Conservation (phyloP, 495 filamentous ascomycete genomes). For the Aspergillus hancockii region DNA sequence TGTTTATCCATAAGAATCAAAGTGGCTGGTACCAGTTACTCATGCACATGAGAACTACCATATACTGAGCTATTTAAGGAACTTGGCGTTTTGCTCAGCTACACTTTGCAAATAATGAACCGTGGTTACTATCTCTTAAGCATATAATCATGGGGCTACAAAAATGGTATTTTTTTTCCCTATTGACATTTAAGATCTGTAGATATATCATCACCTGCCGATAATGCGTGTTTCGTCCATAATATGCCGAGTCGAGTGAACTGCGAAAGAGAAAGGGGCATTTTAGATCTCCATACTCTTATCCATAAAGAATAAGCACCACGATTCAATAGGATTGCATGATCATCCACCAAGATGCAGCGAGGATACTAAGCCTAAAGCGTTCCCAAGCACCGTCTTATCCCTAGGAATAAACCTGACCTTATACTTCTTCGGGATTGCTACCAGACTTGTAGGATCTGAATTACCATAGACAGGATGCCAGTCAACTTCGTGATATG, state of each 20-base stretch:
- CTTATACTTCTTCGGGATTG: slow-evolving; percentile 56
- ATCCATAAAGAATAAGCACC: neutral
- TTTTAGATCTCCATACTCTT: neutral
- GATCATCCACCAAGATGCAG: neutral
- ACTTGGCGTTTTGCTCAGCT: too few species aligned
- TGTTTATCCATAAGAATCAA: too few species aligned
- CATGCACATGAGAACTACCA: too few species aligned
- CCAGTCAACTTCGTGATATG: slow-evolving; percentile 48
- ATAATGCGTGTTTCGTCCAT: too few species aligned
- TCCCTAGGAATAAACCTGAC: slow-evolving; percentile 57
- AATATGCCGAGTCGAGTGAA: slow-evolving; percentile 19
- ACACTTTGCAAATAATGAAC: too few species aligned
- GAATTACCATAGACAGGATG: slow-evolving; percentile 57
- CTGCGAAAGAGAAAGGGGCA: neutral
- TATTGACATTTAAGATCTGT: too few species aligned
- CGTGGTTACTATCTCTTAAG: too few species aligned
- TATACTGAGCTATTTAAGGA: too few species aligned
- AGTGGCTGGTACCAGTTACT: too few species aligned
- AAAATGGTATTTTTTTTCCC: too few species aligned
- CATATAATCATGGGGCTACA: too few species aligned
- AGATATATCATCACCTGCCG: too few species aligned
- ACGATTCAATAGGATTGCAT: neutral
- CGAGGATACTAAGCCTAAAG: slow-evolving; percentile 20
- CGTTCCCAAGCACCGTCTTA: slow-evolving; percentile 36
- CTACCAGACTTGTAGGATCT: slow-evolving; percentile 59